Evolutionary conservation across 2,329 filamentous ascomycete genomes (phyloP).

Genomic region (Nannizzia gypsea): DNA sequence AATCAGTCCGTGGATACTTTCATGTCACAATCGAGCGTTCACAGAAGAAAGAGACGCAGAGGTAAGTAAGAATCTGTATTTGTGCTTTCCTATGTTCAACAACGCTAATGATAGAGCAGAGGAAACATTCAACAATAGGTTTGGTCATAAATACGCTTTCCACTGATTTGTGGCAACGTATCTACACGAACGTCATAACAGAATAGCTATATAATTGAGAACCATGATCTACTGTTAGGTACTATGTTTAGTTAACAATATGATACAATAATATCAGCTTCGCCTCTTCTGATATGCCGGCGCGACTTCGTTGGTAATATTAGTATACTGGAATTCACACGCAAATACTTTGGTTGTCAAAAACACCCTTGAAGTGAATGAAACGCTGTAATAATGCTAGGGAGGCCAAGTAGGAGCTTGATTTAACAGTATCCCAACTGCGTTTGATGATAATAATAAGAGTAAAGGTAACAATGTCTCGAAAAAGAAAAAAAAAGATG

Average conservation of each 20-base stretch:
- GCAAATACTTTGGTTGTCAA: not conserved
- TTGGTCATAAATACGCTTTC: slow-evolving; percentile 5
- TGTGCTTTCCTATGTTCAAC: not conserved
- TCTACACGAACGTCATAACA: not conserved
- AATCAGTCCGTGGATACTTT: slow-evolving; percentile 11
- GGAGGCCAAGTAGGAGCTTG: not conserved
- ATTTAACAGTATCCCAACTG: not conserved
- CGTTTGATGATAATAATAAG: not conserved
- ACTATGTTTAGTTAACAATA: not conserved
- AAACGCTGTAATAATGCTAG: not conserved
- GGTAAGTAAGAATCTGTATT: slow-evolving; percentile 15
- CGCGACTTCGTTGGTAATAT: too few species aligned
- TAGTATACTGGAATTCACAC: too few species aligned
- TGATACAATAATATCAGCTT: not conserved
- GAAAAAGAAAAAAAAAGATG: not conserved
- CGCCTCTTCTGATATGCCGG: too few species aligned
- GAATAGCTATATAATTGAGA: not conserved
- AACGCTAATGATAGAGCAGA: not conserved
- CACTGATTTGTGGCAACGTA: not conserved
- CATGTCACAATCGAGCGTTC: slow-evolving; percentile 9
- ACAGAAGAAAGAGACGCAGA: slow-evolving; percentile 18
- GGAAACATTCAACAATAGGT: slow-evolving; percentile 12
- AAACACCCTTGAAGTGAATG: not conserved
- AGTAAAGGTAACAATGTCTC: too few species aligned
- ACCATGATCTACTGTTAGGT: not conserved